Conservation (phyloP, 257 asterid species). For the Fraxinus excelsior region DNA sequence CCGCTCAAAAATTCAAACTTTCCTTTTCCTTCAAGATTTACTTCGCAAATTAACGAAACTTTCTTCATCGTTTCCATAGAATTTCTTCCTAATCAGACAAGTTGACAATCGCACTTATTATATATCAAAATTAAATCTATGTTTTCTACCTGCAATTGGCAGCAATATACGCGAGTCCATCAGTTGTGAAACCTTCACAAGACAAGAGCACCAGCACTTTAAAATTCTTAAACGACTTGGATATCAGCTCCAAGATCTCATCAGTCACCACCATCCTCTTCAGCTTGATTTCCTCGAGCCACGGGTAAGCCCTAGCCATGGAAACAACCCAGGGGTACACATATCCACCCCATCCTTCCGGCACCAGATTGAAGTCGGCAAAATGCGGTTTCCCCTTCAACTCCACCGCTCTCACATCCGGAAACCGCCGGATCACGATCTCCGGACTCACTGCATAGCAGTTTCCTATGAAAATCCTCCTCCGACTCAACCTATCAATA, state of each 20-base stretch:
- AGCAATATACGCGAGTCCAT: slow-evolving; percentile 87
- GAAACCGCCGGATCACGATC: slow-evolving; percentile 73
- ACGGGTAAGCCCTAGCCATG: slow-evolving; percentile 70
- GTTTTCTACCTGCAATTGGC: slow-evolving; percentile 77
- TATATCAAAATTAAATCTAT: not conserved
- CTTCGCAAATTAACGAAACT: not conserved
- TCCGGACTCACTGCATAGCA: slow-evolving; percentile 79
- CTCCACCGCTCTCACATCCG: slow-evolving; percentile 73
- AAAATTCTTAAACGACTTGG: slow-evolving; percentile 72
- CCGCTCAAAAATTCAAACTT: slow-evolving; percentile 15
- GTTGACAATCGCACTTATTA: not conserved
- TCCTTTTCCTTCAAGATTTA: not conserved
- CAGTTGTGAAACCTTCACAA: slow-evolving; percentile 86
- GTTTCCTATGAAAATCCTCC: slow-evolving; percentile 76
- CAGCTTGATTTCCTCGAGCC: slow-evolving; percentile 83
- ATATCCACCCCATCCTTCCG: slow-evolving; percentile 90
- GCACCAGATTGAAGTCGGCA: slow-evolving; percentile 87
- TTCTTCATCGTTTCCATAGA: slow-evolving; percentile 14
- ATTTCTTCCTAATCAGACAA: slow-evolving; percentile 8
- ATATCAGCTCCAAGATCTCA: slow-evolving; percentile 75
- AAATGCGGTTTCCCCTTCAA: slow-evolving; percentile 95
- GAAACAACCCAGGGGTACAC: slow-evolving; percentile 71
- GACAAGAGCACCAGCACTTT: slow-evolving; percentile 73
- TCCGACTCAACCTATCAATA: slow-evolving; percentile 85
- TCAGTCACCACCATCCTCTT: slow-evolving; percentile 90